Base-by-base conservation (phyloP, 2,329 filamentous ascomycete species). In the Rhinocladiella similis region DNA sequence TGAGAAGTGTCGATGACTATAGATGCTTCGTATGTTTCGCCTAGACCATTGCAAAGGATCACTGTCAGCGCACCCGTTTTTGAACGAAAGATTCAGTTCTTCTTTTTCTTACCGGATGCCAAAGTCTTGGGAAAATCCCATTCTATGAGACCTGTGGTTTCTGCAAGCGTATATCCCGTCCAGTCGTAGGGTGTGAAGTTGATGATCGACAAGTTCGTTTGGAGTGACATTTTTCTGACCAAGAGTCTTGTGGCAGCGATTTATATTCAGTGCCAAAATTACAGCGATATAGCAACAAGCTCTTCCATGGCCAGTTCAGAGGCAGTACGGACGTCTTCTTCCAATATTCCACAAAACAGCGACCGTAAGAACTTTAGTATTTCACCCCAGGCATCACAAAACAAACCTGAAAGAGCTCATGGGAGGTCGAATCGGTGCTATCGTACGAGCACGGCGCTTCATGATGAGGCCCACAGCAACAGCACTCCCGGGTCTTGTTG, bases 131-230 rank as follows among this genome's bases (percentile, higher is more conserved):
- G 49, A 18, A 52, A 45, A 25, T 43, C 27, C 39, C 49, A 43
- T 45, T 45, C 49, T n/a, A 29, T 38, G 12, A 45, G 18, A 9
- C 39, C 49, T 12, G 36, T 20, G 29, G 49, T 43, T 19, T 20
- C 39, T 33, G 39, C 29, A 22, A 16, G 38, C 3, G 20, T 39
- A 16, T 18, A n/a, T 13, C 25, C 25, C 12, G 25, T 52, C 49
- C 49, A 52, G 22, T 29, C 25, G 27, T 52, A 52, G 13, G 49
- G 49, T 5, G 49, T 52, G 6, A 42, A 52, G 39, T 52, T 52
- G 20, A 52, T 45, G 39, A 52, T 13, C 12, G 49, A 43, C 14
- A 52, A 39, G 27, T 52, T 52, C 19, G 49, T 52, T 27, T 22
- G 25, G n/a, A 46, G 14, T 16, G 43, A 29, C 43, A 46, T 46